phyloP scores from a whole-genome alignment of 1,139 yeast genomes.

The Diutina mesorugosa region DNA sequence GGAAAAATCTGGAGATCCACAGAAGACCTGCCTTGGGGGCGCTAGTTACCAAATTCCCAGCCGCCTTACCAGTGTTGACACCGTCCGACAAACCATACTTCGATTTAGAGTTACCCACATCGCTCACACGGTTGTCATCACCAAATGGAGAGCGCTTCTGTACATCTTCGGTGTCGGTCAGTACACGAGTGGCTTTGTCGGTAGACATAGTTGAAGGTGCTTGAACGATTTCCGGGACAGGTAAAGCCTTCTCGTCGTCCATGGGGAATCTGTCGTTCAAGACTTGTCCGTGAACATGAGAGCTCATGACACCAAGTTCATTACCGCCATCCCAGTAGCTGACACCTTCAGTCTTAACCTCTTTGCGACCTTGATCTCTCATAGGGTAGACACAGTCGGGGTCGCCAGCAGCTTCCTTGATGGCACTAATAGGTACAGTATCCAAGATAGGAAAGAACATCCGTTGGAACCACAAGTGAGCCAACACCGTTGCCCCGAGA shows the following conservation, averaged over 20 bases:
- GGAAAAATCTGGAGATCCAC: conserved; percentile 17
- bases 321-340: conserved; percentile 35
- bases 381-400: conserved; percentile 33
- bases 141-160: background rate
- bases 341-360: conserved; percentile 42
- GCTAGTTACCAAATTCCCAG: background rate
- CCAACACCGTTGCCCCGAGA: conserved; percentile 35
- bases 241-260: background rate
- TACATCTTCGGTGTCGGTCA: background rate
- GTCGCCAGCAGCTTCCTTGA: conserved; percentile 46
- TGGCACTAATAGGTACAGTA: conserved; percentile 64
- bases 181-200: background rate
- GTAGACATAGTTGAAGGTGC: background rate
- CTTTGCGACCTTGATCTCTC: conserved; percentile 51
- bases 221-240: background rate
- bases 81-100: background rate
- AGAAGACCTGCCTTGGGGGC: background rate
- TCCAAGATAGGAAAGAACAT: conserved; percentile 50
- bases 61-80: background rate
- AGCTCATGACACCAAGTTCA: conserved; percentile 15
- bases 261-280: background rate
- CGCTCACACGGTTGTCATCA: background rate
- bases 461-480: conserved; percentile 45
- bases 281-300: conserved; percentile 5
- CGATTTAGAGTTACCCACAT: background rate